Base-by-base conservation (phyloP, 2,329 filamentous ascomycete genomes). In the Alternaria triticina region DNA sequence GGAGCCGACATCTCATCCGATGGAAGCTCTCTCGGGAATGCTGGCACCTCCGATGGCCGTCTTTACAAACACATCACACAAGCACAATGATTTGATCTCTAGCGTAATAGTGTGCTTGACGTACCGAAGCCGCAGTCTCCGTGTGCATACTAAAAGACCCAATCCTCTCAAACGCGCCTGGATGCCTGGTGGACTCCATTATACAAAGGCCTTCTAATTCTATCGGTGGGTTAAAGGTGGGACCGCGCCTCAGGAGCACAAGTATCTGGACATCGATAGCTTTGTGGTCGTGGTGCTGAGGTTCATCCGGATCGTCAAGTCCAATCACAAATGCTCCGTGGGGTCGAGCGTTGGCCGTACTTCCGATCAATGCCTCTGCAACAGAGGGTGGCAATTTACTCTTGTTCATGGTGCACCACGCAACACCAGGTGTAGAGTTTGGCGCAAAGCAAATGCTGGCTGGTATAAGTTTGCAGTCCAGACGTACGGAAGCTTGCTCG, bases 111-210 rank as follows among this genome's bases (percentile, higher is more conserved):
- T 22, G 15, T 10, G 47, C 27, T 30, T 27, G 25, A 6, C 12
- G 15, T 6, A 30, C 6, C 8, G 3, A 20, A 3, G 3, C 2
- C 11, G 6, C 6, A 3, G 4, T 1, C 13, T 5, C 25, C 3
- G 0, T 2, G 3, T 0, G 0, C 2, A 12, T 3, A 3, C 1
- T 0, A 2, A 50, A 50, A 9, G 2, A 20, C n/a, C 25, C 47
- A 9, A 30, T 9, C 7, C 47, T 50, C 12, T 50, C 47, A 30
- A 20, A 50, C 0, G n/a, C 47, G 5, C 27, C 25, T 7, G 1
- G 2, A 13, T 30, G 10, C 1, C 1, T 30, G 1, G 11, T 30
- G 28, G 28, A 30, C 11, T 22, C 2, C 10, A 30, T 6, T 22
- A 50, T 3, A 5, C 46, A 49, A 4, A 49, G 17, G 6, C 23